Evolutionary conservation across 2,329 filamentous ascomycete species (phyloP).

Genomic region (Amauroascus niger): DNA sequence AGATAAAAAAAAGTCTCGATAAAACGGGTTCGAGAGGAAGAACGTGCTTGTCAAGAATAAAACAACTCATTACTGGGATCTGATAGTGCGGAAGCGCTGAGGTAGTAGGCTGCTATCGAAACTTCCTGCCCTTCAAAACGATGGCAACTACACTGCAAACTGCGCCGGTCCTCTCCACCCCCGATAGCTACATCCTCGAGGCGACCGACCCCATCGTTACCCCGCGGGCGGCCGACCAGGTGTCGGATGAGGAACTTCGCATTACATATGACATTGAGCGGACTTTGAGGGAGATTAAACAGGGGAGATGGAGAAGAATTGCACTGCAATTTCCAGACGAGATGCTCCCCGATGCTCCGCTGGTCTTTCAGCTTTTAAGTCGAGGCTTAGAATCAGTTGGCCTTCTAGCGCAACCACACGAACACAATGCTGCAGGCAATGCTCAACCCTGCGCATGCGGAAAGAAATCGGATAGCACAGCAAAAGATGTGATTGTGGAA

Average conservation of each 20-base stretch:
- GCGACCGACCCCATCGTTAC: slow-evolving; percentile 38
- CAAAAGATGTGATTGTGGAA: slow-evolving; percentile 18
- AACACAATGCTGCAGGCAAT: slow-evolving; percentile 9
- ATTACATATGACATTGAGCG: slow-evolving; percentile 75
- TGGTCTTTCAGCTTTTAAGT: slow-evolving; percentile 60
- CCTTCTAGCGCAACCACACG: slow-evolving; percentile 7
- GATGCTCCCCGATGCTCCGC: slow-evolving; percentile 77
- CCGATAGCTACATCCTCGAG: slow-evolving; percentile 52
- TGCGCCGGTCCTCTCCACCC: slow-evolving; percentile 53
- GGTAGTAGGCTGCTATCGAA: background rate
- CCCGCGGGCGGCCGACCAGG: slow-evolving; percentile 21
- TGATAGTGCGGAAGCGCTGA: background rate
- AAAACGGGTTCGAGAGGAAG: no score
- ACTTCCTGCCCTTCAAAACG: background rate
- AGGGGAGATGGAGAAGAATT: slow-evolving; percentile 61
- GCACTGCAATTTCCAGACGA: slow-evolving; percentile 93
- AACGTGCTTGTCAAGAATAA: background rate
- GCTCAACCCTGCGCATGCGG: slow-evolving; percentile 12
- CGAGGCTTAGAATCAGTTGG: slow-evolving; percentile 36
- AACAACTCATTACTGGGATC: background rate
- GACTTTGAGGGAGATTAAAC: slow-evolving; percentile 65
- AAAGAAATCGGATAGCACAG: slow-evolving; percentile 13
- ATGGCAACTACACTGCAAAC: slow-evolving; percentile 27
- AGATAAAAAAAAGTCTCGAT: background rate
- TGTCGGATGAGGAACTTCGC: slow-evolving; percentile 58